A percentile compares a stretch with the other conserved stretches of the same genome.
Evolutionary conservation across 345 rosid species (phyloP).

Genomic region (Aurinia saxatilis): DNA sequence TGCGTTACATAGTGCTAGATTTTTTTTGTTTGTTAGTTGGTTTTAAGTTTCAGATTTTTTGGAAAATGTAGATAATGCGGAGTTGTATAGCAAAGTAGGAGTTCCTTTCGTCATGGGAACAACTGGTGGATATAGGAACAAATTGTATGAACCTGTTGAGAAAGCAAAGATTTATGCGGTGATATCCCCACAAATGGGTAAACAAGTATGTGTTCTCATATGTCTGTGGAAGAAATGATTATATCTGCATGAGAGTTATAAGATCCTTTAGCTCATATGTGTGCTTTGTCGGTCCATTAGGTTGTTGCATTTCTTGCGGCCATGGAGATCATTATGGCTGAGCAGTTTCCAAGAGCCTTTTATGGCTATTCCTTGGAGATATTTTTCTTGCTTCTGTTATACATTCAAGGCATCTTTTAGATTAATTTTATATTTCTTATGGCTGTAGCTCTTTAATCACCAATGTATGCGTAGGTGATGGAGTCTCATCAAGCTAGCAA

Average conservation of each 20-base stretch:
- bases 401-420: background rate
- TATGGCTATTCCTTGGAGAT: conserved; percentile 86
- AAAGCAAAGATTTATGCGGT: conserved; percentile 69
- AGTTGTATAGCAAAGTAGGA: conserved; percentile 79
- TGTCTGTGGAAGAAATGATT: background rate
- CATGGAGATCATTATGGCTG: conserved; percentile 93
- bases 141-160: conserved; percentile 60
- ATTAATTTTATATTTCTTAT: background rate
- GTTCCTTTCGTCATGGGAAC: conserved; percentile 99
- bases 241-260: background rate
- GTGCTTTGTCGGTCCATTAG: conserved; percentile 33
- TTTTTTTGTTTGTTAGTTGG: background rate
- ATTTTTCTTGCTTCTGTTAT: background rate
- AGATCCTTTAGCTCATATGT: conserved; percentile 13
- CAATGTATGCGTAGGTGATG: conserved; percentile 63
- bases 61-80: conserved; percentile 57
- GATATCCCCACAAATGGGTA: conserved; percentile 98
- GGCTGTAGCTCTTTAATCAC: too few relatives aligned
- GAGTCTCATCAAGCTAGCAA: conserved; percentile 94
- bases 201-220: conserved; percentile 46
- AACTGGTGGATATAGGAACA: conserved; percentile 82
- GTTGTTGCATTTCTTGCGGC: conserved; percentile 98
- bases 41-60: background rate
- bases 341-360: conserved; percentile 94
- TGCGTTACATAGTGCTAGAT: background rate